These are phyloP conservation scores for Mycena indigotica DNA, from an alignment of 768 basidiomycete genomes.

Conservation along the genomic window DNA sequence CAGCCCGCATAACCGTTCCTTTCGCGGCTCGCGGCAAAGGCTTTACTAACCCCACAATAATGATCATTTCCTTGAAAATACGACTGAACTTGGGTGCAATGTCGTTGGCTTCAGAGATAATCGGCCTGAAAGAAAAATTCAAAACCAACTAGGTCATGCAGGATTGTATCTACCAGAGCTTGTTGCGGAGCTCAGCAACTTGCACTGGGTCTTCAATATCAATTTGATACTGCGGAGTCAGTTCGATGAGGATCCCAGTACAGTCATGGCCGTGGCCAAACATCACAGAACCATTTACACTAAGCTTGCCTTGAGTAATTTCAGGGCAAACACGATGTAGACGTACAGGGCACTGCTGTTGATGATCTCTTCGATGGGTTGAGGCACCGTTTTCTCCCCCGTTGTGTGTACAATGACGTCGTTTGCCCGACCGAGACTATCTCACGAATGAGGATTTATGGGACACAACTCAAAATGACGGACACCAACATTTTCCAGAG, in stretches of 20 bases:
- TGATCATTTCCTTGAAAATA: conserved; percentile 56
- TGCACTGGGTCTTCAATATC: conserved; percentile 31
- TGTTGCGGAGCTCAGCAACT: conserved; percentile 34
- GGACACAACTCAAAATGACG: no score
- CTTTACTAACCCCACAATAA: conserved; percentile 42
- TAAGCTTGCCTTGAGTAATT: background rate
- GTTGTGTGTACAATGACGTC: conserved; percentile 35
- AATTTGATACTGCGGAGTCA: conserved; percentile 26
- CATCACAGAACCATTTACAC: conserved; percentile 38
- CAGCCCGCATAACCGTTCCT: conserved; percentile 46
- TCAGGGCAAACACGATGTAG: background rate
- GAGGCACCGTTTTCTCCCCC: conserved; percentile 36
- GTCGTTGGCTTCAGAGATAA: conserved; percentile 45
- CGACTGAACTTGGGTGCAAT: conserved; percentile 42
- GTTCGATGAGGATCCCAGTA: conserved; percentile 36
- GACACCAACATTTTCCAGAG: conserved; percentile 38
- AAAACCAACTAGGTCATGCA: background rate
- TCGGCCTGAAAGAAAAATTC: conserved; percentile 27
- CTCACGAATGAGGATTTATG: no score
- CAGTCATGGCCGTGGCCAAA: conserved; percentile 41
- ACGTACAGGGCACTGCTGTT: conserved; percentile 28
- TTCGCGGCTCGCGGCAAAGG: conserved; percentile 49
- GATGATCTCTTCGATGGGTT: conserved; percentile 29
- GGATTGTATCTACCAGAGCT: conserved; percentile 30
- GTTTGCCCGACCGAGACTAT: conserved; percentile 35